Evolutionary conservation across 148 eudicot genomes (phyloP).

Genomic region (Chenopodium album): DNA sequence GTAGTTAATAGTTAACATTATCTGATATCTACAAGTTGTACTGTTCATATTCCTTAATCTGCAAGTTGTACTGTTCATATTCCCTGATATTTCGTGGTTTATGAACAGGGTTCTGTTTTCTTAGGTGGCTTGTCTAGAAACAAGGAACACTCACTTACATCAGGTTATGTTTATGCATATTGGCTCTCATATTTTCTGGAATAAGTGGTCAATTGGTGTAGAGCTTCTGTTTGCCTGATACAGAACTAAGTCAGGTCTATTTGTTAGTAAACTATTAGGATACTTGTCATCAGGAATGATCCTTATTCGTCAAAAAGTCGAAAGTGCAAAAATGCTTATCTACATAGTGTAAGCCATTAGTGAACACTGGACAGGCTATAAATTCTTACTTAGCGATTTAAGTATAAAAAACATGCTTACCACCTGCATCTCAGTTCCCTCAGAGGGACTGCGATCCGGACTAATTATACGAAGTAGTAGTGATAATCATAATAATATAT

Average conservation of each 20-base stretch:
- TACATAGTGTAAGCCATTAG: too few species aligned
- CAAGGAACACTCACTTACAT: not conserved
- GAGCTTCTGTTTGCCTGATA: not conserved
- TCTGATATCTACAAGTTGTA: not conserved
- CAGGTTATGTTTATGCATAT: not conserved
- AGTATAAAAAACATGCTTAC: too few species aligned
- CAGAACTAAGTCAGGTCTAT: too few species aligned
- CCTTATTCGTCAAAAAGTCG: not conserved
- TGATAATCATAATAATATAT: too few species aligned
- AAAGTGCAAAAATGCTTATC: too few species aligned
- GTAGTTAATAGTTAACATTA: not conserved
- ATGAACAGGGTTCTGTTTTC: not conserved
- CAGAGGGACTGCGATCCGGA: too few species aligned
- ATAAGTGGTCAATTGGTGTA: not conserved
- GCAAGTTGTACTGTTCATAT: constrained; percentile 7
- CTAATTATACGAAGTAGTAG: too few species aligned
- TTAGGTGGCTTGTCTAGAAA: not conserved
- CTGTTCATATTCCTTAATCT: not conserved
- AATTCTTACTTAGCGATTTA: too few species aligned
- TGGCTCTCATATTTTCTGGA: not conserved
- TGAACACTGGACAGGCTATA: too few species aligned
- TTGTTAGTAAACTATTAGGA: not conserved
- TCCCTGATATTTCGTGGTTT: not conserved
- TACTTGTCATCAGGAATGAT: not conserved
- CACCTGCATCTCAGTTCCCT: too few species aligned